A percentile compares a stretch with the other conserved stretches of the same genome.
These are phyloP conservation scores for Bipolaris bicolor DNA, from an alignment of 2,329 filamentous ascomycete genomes.

Conservation along the genomic window DNA sequence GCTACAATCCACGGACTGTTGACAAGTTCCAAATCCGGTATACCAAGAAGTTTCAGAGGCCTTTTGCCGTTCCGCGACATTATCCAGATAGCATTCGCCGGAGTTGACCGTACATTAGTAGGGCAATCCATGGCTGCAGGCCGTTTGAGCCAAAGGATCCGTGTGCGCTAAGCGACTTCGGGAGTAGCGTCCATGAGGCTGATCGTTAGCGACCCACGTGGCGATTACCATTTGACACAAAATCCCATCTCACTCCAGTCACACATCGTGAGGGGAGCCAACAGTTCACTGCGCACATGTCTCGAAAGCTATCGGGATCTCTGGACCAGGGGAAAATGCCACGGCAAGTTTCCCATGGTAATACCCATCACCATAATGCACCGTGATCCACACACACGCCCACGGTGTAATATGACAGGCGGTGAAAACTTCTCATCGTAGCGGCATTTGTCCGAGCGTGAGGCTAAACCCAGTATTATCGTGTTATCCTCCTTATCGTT, in stretches of 20 bases:
- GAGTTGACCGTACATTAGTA: slow-evolving; percentile 3
- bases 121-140: neutral
- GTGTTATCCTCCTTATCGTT: slow-evolving; percentile 23
- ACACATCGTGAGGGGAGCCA: neutral
- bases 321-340: neutral
- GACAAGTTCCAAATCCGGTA: slow-evolving; percentile 21
- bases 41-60: slow-evolving; percentile 20
- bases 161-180: neutral
- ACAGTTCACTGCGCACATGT: neutral
- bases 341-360: neutral
- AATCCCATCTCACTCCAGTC: neutral
- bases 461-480: slow-evolving; percentile 35
- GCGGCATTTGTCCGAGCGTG: slow-evolving; percentile 34
- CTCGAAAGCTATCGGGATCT: neutral
- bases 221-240: slow-evolving; percentile 13
- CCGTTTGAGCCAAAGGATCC: neutral
- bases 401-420: slow-evolving; percentile 38
- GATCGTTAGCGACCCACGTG: slow-evolving; percentile 19
- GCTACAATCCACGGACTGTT: slow-evolving; percentile 23
- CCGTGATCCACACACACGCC: slow-evolving; percentile 13
- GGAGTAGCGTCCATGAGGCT: slow-evolving; percentile 14
- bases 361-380: neutral
- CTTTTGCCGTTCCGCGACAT: slow-evolving; percentile 4
- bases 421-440: slow-evolving; percentile 39
- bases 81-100: slow-evolving; percentile 3